Conservation (phyloP, 352 stramenopile genomes). For the Saprolegnia parasitica region DNA sequence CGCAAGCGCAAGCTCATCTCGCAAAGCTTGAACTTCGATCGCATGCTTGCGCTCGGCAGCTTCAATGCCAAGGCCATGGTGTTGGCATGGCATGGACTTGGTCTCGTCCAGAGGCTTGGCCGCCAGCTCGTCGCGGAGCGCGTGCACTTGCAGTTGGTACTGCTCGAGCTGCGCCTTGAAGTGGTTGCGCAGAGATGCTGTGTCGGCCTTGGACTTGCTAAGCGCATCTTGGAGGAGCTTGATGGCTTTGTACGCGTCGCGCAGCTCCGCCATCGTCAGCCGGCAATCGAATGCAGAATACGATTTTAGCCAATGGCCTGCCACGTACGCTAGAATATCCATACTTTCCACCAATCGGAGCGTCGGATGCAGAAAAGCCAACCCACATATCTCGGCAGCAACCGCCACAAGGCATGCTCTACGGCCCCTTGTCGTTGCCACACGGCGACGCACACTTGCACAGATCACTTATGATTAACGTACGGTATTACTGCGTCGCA, state of each 20-base stretch:
- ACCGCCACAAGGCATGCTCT: too few relatives aligned
- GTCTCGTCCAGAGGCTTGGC: not conserved
- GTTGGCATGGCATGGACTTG: not conserved
- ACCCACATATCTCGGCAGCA: too few relatives aligned
- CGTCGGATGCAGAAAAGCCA: not conserved
- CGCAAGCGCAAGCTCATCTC: conserved; percentile 18
- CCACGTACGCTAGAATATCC: not conserved
- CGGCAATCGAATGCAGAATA: not conserved
- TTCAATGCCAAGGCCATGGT: conserved; percentile 14
- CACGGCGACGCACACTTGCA: too few relatives aligned
- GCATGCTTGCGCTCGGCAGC: conserved; percentile 8
- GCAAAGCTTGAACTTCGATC: conserved; percentile 18
- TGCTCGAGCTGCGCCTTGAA: conserved; percentile 6
- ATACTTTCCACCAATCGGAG: not conserved
- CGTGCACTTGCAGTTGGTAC: conserved; percentile 17
- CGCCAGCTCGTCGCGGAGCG: conserved; percentile 18
- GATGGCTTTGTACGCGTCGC: conserved; percentile 28
- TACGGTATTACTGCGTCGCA: too few relatives aligned
- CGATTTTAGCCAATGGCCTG: not conserved
- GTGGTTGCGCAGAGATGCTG: not conserved
- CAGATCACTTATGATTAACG: too few relatives aligned
- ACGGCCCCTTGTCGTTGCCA: too few relatives aligned
- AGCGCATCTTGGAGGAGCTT: conserved; percentile 25
- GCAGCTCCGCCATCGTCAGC: conserved; percentile 17
- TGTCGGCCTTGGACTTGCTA: conserved; percentile 18